These are phyloP conservation scores for Arabidopsis thaliana DNA, from an alignment of 345 rosid species.

Conservation along the genomic window TAIR10.1 NC_003070.9:59501-60000, in stretches of 20 bases:
- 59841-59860: conserved; percentile 26
- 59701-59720: too few relatives aligned
- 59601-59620: background rate
- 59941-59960: conserved; percentile 5
- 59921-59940: conserved; percentile 16
- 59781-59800: conserved; percentile 16
- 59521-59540: background rate
- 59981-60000: background rate
- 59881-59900: background rate
- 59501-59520: too few relatives aligned
- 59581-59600: background rate
- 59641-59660: background rate
- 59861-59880: conserved; percentile 19
- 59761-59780: background rate
- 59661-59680: background rate
- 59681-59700: background rate
- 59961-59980: background rate
- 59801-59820: conserved; percentile 27
- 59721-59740: too few relatives aligned
- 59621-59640: background rate
- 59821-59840: conserved; percentile 30
- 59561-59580: background rate
- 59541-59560: conserved; percentile 15
- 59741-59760: background rate
- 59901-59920: conserved; percentile 29